Evolutionary conservation across 2,329 filamentous ascomycete species (phyloP).

Genomic region (Beauveria brongniartii): DNA sequence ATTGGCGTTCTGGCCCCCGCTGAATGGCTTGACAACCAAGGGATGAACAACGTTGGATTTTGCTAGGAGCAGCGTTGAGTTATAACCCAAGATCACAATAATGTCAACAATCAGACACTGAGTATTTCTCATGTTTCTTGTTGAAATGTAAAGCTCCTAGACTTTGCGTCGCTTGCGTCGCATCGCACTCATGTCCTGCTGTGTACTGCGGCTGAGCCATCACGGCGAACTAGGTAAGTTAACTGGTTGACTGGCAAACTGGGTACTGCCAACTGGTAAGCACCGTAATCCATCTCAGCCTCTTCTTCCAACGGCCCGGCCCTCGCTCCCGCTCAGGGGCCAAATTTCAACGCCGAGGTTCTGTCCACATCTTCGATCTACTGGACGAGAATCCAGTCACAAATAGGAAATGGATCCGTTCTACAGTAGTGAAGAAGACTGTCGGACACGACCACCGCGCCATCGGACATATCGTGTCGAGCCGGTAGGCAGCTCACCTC

Average conservation of each 20-base stretch:
- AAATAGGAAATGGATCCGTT: not conserved
- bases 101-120: no score
- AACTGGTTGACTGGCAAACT: no score
- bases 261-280: no score
- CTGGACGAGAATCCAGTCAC: not conserved
- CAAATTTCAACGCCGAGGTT: not conserved
- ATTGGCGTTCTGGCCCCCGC: not conserved
- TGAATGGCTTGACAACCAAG: not conserved
- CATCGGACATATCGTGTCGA: not conserved
- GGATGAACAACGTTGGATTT: not conserved
- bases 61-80: no score
- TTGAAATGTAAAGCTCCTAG: no score
- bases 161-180: no score
- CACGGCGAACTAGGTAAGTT: not conserved
- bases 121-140: no score
- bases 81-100: no score
- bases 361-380: not conserved
- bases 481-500: not conserved
- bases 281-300: not conserved
- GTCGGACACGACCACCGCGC: not conserved
- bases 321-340: constrained; percentile 4
- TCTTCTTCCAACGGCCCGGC: constrained; percentile 5
- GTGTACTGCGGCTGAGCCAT: not conserved
- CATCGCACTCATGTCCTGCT: no score
- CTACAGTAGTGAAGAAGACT: constrained; percentile 2